Percentiles rank a stretch among this genome's conserved stretches.
Conservation (phyloP, 1,284 basidiomycete species). For the Mycosarcoma mackinlayi region DNA sequence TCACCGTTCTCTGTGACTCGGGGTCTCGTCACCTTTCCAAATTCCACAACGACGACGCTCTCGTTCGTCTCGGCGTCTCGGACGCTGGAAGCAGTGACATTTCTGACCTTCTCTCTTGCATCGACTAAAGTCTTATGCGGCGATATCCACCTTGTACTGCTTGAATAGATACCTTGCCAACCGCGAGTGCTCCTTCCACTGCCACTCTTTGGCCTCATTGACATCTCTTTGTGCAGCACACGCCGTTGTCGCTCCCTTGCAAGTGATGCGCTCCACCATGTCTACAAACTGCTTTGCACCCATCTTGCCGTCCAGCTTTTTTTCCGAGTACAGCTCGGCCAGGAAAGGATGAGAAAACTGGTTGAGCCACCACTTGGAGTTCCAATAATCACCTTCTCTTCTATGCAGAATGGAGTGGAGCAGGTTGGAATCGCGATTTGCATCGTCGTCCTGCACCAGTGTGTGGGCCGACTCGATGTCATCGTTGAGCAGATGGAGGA, state of each 20-base stretch:
- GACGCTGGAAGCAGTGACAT: conserved; percentile 57
- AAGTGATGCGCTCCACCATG: conserved; percentile 35
- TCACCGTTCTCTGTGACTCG: conserved; percentile 66
- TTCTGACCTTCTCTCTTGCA: conserved; percentile 52
- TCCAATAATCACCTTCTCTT: conserved; percentile 55
- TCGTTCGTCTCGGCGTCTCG: conserved; percentile 44
- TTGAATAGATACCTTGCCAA: conserved; percentile 24
- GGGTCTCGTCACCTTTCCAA: conserved; percentile 65
- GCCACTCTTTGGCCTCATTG: conserved; percentile 30
- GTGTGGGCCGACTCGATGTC: conserved; percentile 48
- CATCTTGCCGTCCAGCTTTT: conserved; percentile 13
- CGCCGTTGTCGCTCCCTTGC: conserved; percentile 37
- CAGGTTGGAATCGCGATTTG: conserved; percentile 33
- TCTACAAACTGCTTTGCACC: conserved; percentile 52
- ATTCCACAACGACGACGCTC: conserved; percentile 60
- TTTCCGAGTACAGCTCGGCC: conserved; percentile 13
- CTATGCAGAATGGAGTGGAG: conserved; percentile 55
- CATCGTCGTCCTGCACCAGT: conserved; percentile 49
- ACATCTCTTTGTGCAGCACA: conserved; percentile 48
- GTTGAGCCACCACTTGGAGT: conserved; percentile 56
- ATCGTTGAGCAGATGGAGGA: conserved; percentile 55
- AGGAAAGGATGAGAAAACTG: conserved; percentile 42
- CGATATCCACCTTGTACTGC: conserved; percentile 12
- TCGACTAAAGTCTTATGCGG: background rate
- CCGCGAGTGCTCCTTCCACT: conserved; percentile 30